Percentiles rank a stretch among this genome's conserved stretches.
Conservation (phyloP, 306 rosid genomes). For the Carpinus fangiana region DNA sequence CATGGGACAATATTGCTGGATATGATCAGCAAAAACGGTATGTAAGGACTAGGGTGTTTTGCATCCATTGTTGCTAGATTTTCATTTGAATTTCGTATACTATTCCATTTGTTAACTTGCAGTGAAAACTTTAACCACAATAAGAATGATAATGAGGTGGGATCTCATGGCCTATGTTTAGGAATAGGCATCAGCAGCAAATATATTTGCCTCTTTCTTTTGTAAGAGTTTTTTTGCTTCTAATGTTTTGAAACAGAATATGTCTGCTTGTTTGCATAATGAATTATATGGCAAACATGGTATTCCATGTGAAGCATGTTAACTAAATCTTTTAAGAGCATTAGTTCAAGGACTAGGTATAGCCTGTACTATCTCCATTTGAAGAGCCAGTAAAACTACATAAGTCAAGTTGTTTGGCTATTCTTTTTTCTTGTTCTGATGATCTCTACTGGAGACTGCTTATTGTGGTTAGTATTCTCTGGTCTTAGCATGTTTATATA, state of each 20-base stretch:
- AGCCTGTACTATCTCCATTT: background rate
- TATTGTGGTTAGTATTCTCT: background rate
- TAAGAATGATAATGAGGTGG: conserved; percentile 11
- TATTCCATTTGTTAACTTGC: conserved; percentile 7
- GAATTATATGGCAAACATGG: conserved; percentile 11
- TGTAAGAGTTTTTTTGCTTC: background rate
- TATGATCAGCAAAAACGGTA: conserved; percentile 86
- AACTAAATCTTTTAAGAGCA: conserved; percentile 1
- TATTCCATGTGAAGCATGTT: background rate
- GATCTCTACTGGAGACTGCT: conserved; percentile 10
- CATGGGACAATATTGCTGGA: conserved; percentile 92
- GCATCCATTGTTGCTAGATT: background rate
- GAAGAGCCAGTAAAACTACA: conserved; percentile 4
- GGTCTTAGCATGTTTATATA: conserved; percentile 11
- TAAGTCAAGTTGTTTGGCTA: conserved; percentile 6
- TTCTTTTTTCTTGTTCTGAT: background rate
- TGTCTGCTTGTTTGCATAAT: background rate
- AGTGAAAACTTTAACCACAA: background rate
- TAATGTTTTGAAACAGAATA: background rate
- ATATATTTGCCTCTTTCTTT: background rate
- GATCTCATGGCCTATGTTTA: conserved; percentile 1
- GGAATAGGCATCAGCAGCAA: background rate
- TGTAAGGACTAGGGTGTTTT: conserved; percentile 19
- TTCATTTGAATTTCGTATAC: background rate
- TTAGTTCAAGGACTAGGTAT: conserved; percentile 10